Conservation (phyloP, 1,139 yeast species). For the Diutina ranongensis region DNA sequence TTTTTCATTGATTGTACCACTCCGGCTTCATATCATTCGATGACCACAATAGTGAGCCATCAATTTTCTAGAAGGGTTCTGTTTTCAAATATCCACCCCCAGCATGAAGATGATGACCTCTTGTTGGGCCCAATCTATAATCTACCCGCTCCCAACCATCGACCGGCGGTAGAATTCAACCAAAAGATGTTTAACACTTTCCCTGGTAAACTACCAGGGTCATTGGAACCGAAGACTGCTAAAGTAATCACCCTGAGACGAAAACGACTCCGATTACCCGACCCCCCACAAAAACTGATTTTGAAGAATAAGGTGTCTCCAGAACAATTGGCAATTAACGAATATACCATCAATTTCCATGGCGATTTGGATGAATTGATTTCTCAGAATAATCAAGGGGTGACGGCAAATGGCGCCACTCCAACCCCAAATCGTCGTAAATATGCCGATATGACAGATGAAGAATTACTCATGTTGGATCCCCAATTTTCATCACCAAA, state of each 20-base stretch:
- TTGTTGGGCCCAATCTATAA: neutral
- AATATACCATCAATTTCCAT: constrained; percentile 9
- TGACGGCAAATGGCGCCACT: constrained; percentile 6
- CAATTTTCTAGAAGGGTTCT: constrained; percentile 28
- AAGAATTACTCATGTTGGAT: constrained; percentile 42
- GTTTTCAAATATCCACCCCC: constrained; percentile 31
- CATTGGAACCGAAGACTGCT: neutral
- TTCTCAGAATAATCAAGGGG: neutral
- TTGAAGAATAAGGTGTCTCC: constrained; percentile 27
- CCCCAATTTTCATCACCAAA: neutral
- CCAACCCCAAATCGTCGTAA: constrained; percentile 23
- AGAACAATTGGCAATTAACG: constrained; percentile 19
- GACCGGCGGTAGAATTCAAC: neutral
- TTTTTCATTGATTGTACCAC: too few species aligned
- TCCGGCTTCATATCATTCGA: neutral
- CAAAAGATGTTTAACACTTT: constrained; percentile 1
- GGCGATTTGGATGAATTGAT: constrained; percentile 10
- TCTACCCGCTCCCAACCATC: neutral
- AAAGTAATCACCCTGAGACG: constrained; percentile 7
- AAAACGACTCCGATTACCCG: constrained; percentile 14
- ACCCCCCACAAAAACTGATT: constrained; percentile 29
- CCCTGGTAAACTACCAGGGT: neutral
- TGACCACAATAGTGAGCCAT: neutral
- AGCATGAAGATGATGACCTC: constrained; percentile 10
- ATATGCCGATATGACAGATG: constrained; percentile 52